Base-by-base conservation (phyloP, 441 rosid species). In the Rhodomyrtus psidioides region DNA sequence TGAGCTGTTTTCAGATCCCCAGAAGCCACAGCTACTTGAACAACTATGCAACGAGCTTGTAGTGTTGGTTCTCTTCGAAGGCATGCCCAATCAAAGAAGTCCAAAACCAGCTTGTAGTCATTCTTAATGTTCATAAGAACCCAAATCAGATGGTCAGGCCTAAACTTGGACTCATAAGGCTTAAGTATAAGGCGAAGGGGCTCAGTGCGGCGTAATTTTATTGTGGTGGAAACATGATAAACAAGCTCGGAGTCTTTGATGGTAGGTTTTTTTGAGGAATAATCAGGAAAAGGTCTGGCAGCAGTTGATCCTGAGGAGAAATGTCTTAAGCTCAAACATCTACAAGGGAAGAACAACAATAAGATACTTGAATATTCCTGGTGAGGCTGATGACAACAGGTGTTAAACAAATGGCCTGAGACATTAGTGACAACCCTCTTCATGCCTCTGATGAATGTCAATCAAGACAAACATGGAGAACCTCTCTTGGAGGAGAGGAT, bases 51-150 rank as follows among this genome's bases (percentile, higher is more conserved):
- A 81, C 91, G 94, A 2, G 93, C 92, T 89, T 97, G 98, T 84
- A 96, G 92, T 59, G 86, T 92, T 27, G 96, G 96, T 60, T 93
- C 94, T 88, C 94, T 89, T 2, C 88, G 94, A 14, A 90, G 88
- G 85, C 94, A 87, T 82, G 95, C 96, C 98, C 99, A 97, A n/a
- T 93, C 91, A 87, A 94, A 95, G 91, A 95, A 96, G 88, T 93
- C 94, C 88, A 96, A 91, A 90, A 92, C 97, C 89, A 94, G 88
- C 74, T 84, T 85, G 88, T 94, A 97, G 85, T 97, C 96, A 87
- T 81, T 86, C 91, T 87, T 94, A 84, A 97, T 95, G 89, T 91
- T 93, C 96, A 94, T 91, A 82, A 97, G 91, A 88, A 96, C 96
- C 99, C 99, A 97, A 88, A 96, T 93, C 59, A 97, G 87, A 83